Conservation (phyloP, 75 land plant species). For the Gnetum montanum region DNA sequence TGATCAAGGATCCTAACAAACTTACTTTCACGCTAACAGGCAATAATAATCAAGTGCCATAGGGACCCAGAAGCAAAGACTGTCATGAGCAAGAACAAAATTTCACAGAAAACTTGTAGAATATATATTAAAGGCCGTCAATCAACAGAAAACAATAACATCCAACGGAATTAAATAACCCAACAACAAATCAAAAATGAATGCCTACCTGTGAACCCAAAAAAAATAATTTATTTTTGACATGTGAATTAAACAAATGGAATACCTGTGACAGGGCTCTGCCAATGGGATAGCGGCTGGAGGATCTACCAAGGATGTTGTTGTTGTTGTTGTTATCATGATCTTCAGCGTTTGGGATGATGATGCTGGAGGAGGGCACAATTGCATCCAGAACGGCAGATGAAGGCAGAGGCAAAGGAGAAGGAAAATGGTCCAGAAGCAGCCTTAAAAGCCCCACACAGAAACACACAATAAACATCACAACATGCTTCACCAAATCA, state of each 20-base stretch:
- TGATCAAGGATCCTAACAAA: no score
- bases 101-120: not conserved
- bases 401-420: not conserved
- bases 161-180: not conserved
- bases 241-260: not conserved
- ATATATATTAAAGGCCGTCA: not conserved
- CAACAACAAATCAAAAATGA: not conserved
- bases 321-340: not conserved
- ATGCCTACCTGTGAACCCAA: not conserved
- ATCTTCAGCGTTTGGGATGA: slow-evolving; percentile 5
- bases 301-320: slow-evolving; percentile 6
- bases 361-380: not conserved
- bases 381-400: not conserved
- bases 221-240: not conserved
- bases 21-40: no score
- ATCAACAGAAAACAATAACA: not conserved
- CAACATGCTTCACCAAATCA: slow-evolving; percentile 17
- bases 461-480: slow-evolving; percentile 23
- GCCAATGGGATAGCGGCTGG: slow-evolving; percentile 16
- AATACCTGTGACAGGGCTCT: slow-evolving; percentile 39
- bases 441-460: slow-evolving; percentile 20
- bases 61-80: not conserved
- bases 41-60: no score
- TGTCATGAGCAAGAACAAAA: not conserved
- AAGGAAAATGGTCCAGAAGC: slow-evolving; percentile 22